Base-by-base conservation (phyloP, 805 yeast species). In the Ogataea sp. region DNA sequence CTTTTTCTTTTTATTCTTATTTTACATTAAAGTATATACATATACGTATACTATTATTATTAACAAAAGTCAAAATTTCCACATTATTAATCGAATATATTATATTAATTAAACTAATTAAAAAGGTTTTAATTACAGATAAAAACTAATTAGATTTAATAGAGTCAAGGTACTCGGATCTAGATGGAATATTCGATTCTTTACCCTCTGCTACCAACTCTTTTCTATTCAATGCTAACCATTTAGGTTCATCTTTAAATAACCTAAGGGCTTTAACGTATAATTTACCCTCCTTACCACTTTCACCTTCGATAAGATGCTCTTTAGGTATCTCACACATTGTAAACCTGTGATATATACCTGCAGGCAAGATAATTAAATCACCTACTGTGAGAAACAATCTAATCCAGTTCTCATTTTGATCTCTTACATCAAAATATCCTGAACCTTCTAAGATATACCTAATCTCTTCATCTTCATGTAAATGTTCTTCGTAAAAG, bases 381-480 rank as follows among this genome's bases (percentile, higher is more conserved):
- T 90, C 97, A 34, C 80, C 71, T 39, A 72, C 68, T 24, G 56
- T 65, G 27, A 88, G 68, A 43, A 73, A 71, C 41, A 81, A 71
- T 43, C 97, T 74, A 40, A 90, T 70, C 98, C 98, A 90, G 13
- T 70, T 54, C 37, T 55, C 60, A 11, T 70, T 54, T 23, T 64
- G 53, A 51, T 76, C 81, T 48, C 96, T 71, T 7, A 90, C 86
- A 54, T 90, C 97, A 54, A 90, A 90, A 61, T 73, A 90, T 0
- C 98, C 97, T 40, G 78, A 83, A 10, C 98, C 98, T 21, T 83
- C 95, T 16, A 83, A 54, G 39, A 88, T 77, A 62, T 88, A 90
- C 48, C 98, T 69, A 56, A 90, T 90, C 65, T 90, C 98, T 62
- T 90, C 98, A 57, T 90, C 98, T 57, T 90, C 97, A 57, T 90